Base-by-base conservation (phyloP, 2,329 filamentous ascomycete genomes). In the Phialophora tarda region DNA sequence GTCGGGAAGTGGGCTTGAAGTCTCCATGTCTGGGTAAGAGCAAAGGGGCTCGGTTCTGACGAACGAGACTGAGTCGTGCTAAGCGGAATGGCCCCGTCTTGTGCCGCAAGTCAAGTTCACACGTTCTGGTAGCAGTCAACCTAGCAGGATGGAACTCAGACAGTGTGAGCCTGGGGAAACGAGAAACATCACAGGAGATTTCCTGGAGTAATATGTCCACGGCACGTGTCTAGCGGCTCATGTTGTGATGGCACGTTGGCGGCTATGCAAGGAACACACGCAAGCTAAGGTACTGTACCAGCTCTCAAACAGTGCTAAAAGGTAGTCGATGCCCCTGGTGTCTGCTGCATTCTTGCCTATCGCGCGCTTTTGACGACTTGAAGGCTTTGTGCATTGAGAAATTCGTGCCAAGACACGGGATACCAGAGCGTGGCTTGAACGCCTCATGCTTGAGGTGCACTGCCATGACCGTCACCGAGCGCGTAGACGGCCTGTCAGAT, bases 121-220 rank as follows among this genome's bases (percentile, higher is more conserved):
- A 59, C 34, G 38, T 10, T 21, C 44, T 47, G 44, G 24, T 34
- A 10, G 28, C 44, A 59, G 44, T 59, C 28, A 24, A 50, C 26
- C 34, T 17, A 38, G 44, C 11, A 38, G 3, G 28, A 38, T 56
- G 24, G 53, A 30, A 56, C 53, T 21, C 53, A 12, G 53, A 56
- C 26, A 38, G 48, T 51, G 48, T 26, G 48, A 62, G 34, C n/a
- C 47, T 50, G 41, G 28, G 44, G 48, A 41, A 47, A 12, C 55
- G 55, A 63, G 53, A 47, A 32, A 32, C 14, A 64, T 59, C 34
- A 10, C 47, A 56, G 59, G 63, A 44, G 23, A 62, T 57, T 41
- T 41, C 28, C 24, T 57, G 21, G 48, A 24, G 54, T 66, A 66
- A 62, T 66, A 66, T 66, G 58, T 62, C 34, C 32, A 47, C 34